These are phyloP conservation scores for Penicillium tannophilum DNA, from an alignment of 495 filamentous ascomycete genomes.

Conservation along the genomic window DNA sequence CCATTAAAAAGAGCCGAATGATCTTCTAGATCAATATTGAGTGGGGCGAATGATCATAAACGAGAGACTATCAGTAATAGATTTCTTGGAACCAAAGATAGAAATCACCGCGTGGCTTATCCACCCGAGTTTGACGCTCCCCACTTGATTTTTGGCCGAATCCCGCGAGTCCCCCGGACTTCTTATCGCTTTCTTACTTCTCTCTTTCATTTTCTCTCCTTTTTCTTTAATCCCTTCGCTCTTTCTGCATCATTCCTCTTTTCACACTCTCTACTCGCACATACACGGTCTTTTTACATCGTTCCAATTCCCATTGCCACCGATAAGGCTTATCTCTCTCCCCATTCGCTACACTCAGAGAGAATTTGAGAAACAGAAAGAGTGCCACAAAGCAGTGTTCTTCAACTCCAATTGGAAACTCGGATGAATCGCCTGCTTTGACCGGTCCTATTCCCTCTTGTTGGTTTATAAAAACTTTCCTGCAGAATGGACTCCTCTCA, in stretches of 20 bases:
- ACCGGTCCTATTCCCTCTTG: not conserved
- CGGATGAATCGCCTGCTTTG: not conserved
- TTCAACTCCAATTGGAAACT: not conserved
- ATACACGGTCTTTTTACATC: not conserved
- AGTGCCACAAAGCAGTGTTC: not conserved
- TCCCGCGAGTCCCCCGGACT: constrained; percentile 20
- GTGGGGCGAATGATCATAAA: not conserved
- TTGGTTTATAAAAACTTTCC: not conserved
- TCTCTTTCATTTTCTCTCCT: constrained; percentile 6
- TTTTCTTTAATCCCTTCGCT: constrained; percentile 7
- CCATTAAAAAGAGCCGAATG: not conserved
- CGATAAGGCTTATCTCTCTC: constrained; percentile 2
- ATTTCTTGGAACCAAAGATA: not conserved
- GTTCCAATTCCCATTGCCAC: constrained; percentile 3
- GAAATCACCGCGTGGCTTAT: constrained; percentile 4
- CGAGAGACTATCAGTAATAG: too few relatives aligned
- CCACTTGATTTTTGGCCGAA: not conserved
- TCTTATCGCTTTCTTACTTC: constrained; percentile 15
- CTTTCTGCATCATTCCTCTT: constrained; percentile 12
- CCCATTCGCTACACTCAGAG: not conserved
- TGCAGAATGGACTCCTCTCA: constrained; percentile 28
- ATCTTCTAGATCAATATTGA: not conserved
- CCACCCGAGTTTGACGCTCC: constrained; percentile 7
- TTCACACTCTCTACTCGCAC: not conserved
- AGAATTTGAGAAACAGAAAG: not conserved